These are phyloP conservation scores for Solanum virginianum DNA, from an alignment of 257 asterid genomes.

Conservation along the genomic window DNA sequence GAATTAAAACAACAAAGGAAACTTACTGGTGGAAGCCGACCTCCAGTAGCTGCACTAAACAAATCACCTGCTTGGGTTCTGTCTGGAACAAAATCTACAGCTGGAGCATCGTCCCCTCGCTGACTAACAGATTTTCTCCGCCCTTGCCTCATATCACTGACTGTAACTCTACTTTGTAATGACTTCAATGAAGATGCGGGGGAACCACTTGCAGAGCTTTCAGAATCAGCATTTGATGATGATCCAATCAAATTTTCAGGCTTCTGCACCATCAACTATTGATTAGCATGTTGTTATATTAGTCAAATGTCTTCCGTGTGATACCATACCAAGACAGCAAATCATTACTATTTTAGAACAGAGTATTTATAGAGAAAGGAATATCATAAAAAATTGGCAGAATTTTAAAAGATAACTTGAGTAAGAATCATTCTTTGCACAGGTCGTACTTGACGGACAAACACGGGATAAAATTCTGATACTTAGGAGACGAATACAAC, in stretches of 20 bases:
- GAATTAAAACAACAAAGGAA: background rate
- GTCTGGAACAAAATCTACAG: background rate
- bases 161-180: constrained; percentile 27
- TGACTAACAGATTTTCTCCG: constrained; percentile 51
- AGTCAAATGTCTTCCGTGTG: background rate
- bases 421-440: background rate
- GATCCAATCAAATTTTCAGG: constrained; percentile 32
- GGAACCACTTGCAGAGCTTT: constrained; percentile 54
- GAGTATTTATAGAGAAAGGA: background rate
- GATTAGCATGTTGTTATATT: background rate
- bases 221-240: constrained; percentile 40
- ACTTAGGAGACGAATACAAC: background rate
- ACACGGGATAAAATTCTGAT: background rate
- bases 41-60: constrained; percentile 52
- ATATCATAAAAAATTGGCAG: background rate
- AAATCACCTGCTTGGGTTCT: constrained; percentile 63
- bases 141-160: constrained; percentile 46
- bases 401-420: background rate
- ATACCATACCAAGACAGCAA: background rate
- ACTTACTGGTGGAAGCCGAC: constrained; percentile 49
- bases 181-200: constrained; percentile 59
- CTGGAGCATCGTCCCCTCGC: constrained; percentile 23
- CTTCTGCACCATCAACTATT: constrained; percentile 36
- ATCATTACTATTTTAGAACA: background rate
- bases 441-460: background rate